A percentile compares a stretch with the other conserved stretches of the same genome.
phyloP scores from a whole-genome alignment of 148 eudicot genomes.

The Vaccinium myrtillus region DNA sequence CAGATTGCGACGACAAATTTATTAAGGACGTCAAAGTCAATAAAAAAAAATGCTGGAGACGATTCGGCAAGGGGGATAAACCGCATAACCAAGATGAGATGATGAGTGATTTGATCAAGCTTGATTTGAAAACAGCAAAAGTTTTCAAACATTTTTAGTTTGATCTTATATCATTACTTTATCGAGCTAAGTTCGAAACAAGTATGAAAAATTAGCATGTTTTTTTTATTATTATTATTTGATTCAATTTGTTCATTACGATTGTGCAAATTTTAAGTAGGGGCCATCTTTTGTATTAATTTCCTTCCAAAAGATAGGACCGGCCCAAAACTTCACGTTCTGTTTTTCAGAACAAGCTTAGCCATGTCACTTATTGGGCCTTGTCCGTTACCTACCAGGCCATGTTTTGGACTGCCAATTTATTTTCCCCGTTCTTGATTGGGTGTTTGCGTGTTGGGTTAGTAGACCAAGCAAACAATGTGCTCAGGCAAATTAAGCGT shows the following conservation, averaged over 20 bases:
- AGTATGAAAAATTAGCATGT: not conserved
- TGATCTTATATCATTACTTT: not conserved
- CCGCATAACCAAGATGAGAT: too few species aligned
- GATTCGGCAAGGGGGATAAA: too few species aligned
- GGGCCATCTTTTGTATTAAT: not conserved
- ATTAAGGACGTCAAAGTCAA: too few species aligned
- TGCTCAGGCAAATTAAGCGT: too few species aligned
- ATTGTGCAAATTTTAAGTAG: not conserved
- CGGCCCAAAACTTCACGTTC: too few species aligned
- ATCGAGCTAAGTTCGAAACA: not conserved
- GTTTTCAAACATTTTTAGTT: not conserved
- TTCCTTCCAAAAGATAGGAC: too few species aligned
- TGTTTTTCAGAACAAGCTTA: not conserved
- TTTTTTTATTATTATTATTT: too few species aligned
- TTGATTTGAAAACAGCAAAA: not conserved
- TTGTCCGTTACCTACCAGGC: not conserved
- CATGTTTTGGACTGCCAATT: not conserved
- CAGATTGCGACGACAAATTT: not conserved
- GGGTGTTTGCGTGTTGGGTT: too few species aligned
- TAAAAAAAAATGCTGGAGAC: too few species aligned
- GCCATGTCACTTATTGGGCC: not conserved
- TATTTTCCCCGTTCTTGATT: too few species aligned
- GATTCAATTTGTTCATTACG: not conserved
- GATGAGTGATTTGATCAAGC: not conserved
- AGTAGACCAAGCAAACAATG: too few species aligned